phyloP scores from a whole-genome alignment of 371 early-diverging fungal species.

The Mortierella sp. region DNA sequence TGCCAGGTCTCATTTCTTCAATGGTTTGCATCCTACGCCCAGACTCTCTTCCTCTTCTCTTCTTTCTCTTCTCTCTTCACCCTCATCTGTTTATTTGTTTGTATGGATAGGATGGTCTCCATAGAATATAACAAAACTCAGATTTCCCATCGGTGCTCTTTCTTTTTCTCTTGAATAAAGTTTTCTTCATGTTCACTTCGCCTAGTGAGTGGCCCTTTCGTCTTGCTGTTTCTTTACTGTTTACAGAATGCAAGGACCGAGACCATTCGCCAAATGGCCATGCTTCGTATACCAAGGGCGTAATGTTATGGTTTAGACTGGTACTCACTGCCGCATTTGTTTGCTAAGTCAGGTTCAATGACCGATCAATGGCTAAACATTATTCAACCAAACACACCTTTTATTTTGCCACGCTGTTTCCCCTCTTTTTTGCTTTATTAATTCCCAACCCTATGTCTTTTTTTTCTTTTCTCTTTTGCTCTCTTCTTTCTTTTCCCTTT shows the following conservation, averaged over 20 bases:
- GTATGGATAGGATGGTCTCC: not conserved
- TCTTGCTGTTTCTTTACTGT: not conserved
- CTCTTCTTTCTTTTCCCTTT: not conserved
- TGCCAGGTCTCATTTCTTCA: not conserved
- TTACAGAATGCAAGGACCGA: not conserved
- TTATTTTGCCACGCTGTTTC: not conserved
- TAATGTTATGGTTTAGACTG: not conserved
- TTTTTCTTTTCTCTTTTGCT: not conserved
- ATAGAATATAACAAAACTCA: not conserved
- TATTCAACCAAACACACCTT: not conserved
- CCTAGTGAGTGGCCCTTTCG: not conserved
- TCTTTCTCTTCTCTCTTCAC: not conserved
- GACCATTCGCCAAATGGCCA: not conserved
- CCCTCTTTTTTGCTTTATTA: not conserved
- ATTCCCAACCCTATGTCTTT: not conserved
- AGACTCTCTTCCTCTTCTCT: not conserved
- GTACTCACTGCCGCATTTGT: not conserved
- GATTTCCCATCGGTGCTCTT: slow-evolving; percentile 2
- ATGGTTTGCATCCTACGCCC: not conserved
- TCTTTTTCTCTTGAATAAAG: not conserved
- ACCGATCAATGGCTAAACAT: not conserved
- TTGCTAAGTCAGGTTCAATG: not conserved
- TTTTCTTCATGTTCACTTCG: not conserved
- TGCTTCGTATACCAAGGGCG: not conserved
- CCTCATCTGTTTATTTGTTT: not conserved